These are phyloP conservation scores for Ustilaginoidea virens DNA, from an alignment of 2,329 filamentous ascomycete genomes.

Conservation along the genomic window DNA sequence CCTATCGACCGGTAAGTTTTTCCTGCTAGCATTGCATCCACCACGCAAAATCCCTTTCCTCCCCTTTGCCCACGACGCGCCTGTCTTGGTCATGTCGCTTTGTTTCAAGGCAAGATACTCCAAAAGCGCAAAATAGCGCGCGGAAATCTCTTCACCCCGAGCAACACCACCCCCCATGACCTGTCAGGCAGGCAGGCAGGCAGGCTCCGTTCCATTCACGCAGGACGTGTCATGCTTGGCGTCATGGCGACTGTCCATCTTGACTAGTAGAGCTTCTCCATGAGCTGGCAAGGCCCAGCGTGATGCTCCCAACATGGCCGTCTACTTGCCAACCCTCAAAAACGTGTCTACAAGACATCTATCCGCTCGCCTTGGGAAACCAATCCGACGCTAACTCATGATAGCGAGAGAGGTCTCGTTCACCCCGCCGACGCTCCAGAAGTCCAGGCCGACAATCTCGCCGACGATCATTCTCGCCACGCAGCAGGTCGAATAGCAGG, in stretches of 20 bases:
- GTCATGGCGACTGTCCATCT: too few relatives aligned
- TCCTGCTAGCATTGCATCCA: constrained; percentile 5
- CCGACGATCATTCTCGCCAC: constrained; percentile 65
- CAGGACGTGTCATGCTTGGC: not conserved
- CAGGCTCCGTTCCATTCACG: not conserved
- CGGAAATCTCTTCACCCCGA: too few relatives aligned
- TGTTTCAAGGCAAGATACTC: too few relatives aligned
- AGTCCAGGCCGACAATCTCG: constrained; percentile 56
- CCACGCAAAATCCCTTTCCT: constrained; percentile 1
- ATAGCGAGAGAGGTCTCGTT: constrained; percentile 74
- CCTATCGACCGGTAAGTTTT: constrained; percentile 42
- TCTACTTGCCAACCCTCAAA: not conserved
- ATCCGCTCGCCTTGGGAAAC: too few relatives aligned
- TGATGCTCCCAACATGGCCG: not conserved
- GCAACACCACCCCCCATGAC: too few relatives aligned
- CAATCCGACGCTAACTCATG: constrained; percentile 17
- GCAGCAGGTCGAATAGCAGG: constrained; percentile 59
- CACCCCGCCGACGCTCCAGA: constrained; percentile 68
- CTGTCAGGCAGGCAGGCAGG: too few relatives aligned
- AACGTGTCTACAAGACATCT: too few relatives aligned
- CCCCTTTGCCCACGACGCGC: not conserved
- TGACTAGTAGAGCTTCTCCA: too few relatives aligned
- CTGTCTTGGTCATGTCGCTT: not conserved
- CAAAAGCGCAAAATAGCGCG: too few relatives aligned
- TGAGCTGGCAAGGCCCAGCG: not conserved